Base-by-base conservation (phyloP, 2,329 filamentous ascomycete species). In the Phaeosphaeria sp. region DNA sequence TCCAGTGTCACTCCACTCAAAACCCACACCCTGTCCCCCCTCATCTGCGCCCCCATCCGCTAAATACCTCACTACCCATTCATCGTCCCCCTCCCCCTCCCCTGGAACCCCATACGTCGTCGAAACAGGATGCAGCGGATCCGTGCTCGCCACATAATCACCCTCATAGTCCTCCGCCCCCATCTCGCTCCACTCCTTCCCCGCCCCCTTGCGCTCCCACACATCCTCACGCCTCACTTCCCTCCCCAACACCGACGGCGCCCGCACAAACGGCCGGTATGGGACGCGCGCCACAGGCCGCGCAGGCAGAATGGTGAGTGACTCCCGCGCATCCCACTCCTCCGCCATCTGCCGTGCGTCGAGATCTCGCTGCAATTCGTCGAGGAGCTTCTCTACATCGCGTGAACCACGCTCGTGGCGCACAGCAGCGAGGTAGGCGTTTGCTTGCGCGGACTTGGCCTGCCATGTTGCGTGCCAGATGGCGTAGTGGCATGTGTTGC, bases 161-260 rank as follows among this genome's bases (percentile, higher is more conserved):
- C 58, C 65, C 21, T 71, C 65, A 10, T 68, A 69, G 2, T 64
- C 52, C 4, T 60, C 43, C 4, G 49, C 58, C 6, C 48, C 48
- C 50, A 59, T 59, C 1, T 62, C 43, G 17, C 17, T 25, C 52
- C 57, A 54, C 4, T 47, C 25, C 30, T 53, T 51, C 17, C 50
- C 9, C 2, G 30, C 18, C 2, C 11, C 30, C 2, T 62, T 49
- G 18, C 21, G 18, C 4, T 21, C 42, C 1, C 55, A 46, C 9
- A 72, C 46, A 10, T 74, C 68, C 17, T 70, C 62, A 0, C 60
- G 62, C 0, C 27, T 49, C 10, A 73, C 55, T 50, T 73, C 67
- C 3, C 51, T 39, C 6, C 30, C 41, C 1, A 74, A 50, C 1
- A 57, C 54, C 6, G 72, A 72, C 2, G 39, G 18, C 9, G 6